Percentiles rank a stretch among this genome's conserved stretches.
phyloP scores from a whole-genome alignment of 495 filamentous ascomycete genomes.

The Penicillium macrosclerotiorum region DNA sequence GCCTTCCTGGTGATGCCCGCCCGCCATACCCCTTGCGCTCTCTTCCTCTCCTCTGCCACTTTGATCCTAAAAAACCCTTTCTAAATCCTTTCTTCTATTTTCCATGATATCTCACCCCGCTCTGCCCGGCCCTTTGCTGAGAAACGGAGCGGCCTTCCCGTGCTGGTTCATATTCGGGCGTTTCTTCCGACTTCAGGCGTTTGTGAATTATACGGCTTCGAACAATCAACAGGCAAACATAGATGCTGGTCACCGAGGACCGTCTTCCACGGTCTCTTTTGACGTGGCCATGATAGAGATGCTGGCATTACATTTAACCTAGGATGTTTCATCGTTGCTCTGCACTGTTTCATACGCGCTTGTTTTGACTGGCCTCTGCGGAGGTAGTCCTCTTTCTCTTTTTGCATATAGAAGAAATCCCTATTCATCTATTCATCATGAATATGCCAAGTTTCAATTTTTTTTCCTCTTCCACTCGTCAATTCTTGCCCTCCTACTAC shows the following conservation, averaged over 20 bases:
- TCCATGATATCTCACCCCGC: conserved; percentile 7
- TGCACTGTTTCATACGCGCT: conserved; percentile 17
- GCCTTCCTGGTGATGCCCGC: conserved; percentile 11
- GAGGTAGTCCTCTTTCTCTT: conserved; percentile 13
- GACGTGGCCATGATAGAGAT: conserved; percentile 20
- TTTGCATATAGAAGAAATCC: conserved; percentile 35
- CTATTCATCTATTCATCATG: conserved; percentile 5
- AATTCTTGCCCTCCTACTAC: too few relatives aligned
- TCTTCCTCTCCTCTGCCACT: neutral
- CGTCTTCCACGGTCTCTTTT: conserved; percentile 1
- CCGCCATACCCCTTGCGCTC: neutral
- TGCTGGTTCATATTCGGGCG: conserved; percentile 23
- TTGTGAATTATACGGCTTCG: conserved; percentile 20
- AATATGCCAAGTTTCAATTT: neutral
- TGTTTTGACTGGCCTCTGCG: conserved; percentile 17
- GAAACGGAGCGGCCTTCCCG: neutral
- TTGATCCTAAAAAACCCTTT: neutral
- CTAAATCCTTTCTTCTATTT: neutral
- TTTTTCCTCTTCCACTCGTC: neutral
- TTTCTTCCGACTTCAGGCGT: conserved; percentile 18
- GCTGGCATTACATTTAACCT: conserved; percentile 19
- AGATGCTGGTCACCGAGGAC: conserved; percentile 16
- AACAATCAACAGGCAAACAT: conserved; percentile 9
- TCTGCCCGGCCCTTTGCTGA: conserved; percentile 4
- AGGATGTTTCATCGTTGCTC: conserved; percentile 9